Evolutionary conservation across 75 land plant species (phyloP).

Genomic region (Sequoiadendron giganteum): DNA sequence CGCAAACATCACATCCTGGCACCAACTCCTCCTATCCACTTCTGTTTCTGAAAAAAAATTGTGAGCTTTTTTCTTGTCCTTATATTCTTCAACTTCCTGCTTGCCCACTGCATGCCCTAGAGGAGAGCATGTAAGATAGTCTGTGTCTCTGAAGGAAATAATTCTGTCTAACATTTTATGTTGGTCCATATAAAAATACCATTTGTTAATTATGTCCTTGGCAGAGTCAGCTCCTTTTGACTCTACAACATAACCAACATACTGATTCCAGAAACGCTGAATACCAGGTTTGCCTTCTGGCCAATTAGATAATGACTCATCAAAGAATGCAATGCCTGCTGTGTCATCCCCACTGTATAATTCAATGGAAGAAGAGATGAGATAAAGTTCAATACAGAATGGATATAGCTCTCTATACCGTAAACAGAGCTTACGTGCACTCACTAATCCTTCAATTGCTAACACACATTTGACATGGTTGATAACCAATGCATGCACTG

Average conservation of each 20-base stretch:
- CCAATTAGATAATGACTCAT: slow-evolving; percentile 58
- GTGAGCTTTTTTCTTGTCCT: not conserved
- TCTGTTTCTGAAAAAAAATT: not conserved
- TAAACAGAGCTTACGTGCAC: slow-evolving; percentile 23
- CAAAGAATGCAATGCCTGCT: slow-evolving; percentile 44
- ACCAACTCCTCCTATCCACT: not conserved
- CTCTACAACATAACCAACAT: slow-evolving; percentile 44
- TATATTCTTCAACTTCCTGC: not conserved
- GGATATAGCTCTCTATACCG: slow-evolving; percentile 49
- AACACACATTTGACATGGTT: slow-evolving; percentile 58
- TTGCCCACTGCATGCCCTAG: slow-evolving; percentile 7
- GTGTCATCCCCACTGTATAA: slow-evolving; percentile 12
- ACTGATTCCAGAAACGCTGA: slow-evolving; percentile 88
- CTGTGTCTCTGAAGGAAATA: slow-evolving; percentile 15
- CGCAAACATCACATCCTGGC: slow-evolving; percentile 56
- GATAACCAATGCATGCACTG: slow-evolving; percentile 49
- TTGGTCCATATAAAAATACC: slow-evolving; percentile 29
- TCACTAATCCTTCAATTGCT: slow-evolving; percentile 38
- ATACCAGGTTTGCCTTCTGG: slow-evolving; percentile 56
- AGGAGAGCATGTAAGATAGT: not conserved
- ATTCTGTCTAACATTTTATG: not conserved
- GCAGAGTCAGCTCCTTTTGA: slow-evolving; percentile 22
- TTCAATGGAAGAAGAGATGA: slow-evolving; percentile 36
- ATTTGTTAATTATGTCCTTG: slow-evolving; percentile 35
- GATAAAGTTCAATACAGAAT: slow-evolving; percentile 57